Evolutionary conservation across 257 asterid species (phyloP), one percentile per base, ranked within the genome.

Genomic region (Nicotiana benthamiana): DNA sequence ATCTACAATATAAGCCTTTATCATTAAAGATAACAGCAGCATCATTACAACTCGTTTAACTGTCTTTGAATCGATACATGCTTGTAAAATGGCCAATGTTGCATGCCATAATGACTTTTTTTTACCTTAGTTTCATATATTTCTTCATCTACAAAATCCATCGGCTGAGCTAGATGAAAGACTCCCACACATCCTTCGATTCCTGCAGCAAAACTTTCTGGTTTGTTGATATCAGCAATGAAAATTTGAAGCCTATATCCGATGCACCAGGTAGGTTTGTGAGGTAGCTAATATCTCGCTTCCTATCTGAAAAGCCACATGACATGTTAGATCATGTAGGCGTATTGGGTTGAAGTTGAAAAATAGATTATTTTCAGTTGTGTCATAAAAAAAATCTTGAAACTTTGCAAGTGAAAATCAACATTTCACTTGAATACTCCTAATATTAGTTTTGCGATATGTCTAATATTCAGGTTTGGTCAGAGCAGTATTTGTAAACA

Each of bases 161-260:
- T 54, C 6, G 61, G 61, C 3, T 54, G 61, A 54, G 61, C 61
- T 17, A 54, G 10, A 62, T 83, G 86, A 65, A 83, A 83, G 2
- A 83, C 81, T 22, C 86, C 83, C 10, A 32, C 18, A 76, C 86
- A 83, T 61, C 86, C 83, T 79, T 51, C 82, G n/a, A 83, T 83
- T 5, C 81, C 80, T 3, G 78, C 61, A 60, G 17, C 54, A 54
- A 43, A 83, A 20, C 80, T 78, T 6, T 70, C 68, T 26, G 83
- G 83, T 17, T 68, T 60, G 28, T 83, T 80, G 16, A 79, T 80
- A 56, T 79, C 86, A 6, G 85, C 85, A 40, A n/a, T 20, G 27
- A 83, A 83, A 1, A 83, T 59, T 24, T 24, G 36, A 12, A 83
- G 65, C 52, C 85, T n/a, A n/a, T 83, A 40, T 83, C 83, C 8